Base-by-base conservation (phyloP, 2,329 filamentous ascomycete species). In the Fusarium heterosporum region DNA sequence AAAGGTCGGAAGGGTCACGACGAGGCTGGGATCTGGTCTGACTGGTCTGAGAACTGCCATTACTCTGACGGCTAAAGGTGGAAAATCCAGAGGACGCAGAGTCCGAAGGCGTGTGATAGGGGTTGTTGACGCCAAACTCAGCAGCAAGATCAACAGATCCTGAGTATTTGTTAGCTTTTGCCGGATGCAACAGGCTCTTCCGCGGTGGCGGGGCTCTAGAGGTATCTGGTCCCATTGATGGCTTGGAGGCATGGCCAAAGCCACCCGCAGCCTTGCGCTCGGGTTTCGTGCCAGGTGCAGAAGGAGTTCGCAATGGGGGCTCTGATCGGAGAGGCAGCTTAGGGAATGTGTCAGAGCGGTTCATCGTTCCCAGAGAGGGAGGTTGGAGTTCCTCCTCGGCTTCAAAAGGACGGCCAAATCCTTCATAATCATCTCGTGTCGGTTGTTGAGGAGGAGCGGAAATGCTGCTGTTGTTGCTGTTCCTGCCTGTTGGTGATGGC, bases 61-160 rank as follows among this genome's bases (percentile, higher is more conserved):
- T 85, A 70, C 87, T 87, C 2, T 77, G 78, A 11, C 84, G 83
- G 54, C 87, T 90, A 38, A 83, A 85, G 1, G 82, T 84, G 3
- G 89, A 92, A 42, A 84, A 83, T 17, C 85, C 87, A 1, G 90
- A 92, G 0, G 88, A 89, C 26, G 85, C 84, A 3, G 90, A 93
- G 61, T 86, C 84, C 2, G 88, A 87, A 0, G 87, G 80, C 6
- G 85, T 83, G 70, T 92, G 89, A 69, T 90, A 90, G 0, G 87
- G 85, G 69, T 90, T 90, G 32, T 85, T 83, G 25, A 82, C 75
- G 12, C 87, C 87, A 66, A 89, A 89, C 58, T 89, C 87, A 30
- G 81, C 83, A 3, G 84, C 85, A 9, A 89, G 78, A 69, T 89
- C 86, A 40, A 89, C 81, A 4, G 83, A 80, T 8, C 72, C 77